Percentiles rank a stretch among this genome's conserved stretches.
Evolutionary conservation across 805 yeast genomes (phyloP).

Genomic region (Spathaspora boniae): DNA sequence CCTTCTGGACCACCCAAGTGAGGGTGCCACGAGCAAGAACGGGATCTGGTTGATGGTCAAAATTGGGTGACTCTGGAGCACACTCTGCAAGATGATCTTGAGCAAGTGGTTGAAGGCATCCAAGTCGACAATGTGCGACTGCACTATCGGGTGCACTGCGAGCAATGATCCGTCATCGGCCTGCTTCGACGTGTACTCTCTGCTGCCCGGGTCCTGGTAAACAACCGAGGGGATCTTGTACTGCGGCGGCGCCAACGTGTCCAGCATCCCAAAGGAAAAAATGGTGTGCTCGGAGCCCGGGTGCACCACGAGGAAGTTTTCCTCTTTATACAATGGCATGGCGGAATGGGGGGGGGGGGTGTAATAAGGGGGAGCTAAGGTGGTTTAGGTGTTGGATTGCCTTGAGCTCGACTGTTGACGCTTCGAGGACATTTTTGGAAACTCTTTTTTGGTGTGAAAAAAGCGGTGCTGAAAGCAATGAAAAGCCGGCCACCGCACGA

Average conservation of each 20-base stretch:
- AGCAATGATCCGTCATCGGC: conserved; percentile 16
- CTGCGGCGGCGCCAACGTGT: conserved; percentile 69
- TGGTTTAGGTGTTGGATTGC: no score
- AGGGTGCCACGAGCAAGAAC: conserved; percentile 60
- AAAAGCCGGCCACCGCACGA: not conserved
- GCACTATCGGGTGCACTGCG: conserved; percentile 59
- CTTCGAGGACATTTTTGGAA: no score
- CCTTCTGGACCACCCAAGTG: conserved; percentile 61
- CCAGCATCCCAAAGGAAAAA: conserved; percentile 79
- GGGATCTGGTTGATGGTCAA: conserved; percentile 66
- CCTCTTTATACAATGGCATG: conserved; percentile 46
- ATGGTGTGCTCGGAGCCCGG: conserved; percentile 77
- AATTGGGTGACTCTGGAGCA: conserved; percentile 34
- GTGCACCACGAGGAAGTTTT: conserved; percentile 54
- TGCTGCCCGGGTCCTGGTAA: conserved; percentile 41
- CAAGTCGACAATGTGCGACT: conserved; percentile 62
- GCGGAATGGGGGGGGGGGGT: conserved; percentile 2
- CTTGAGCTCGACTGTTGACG: no score
- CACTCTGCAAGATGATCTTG: conserved; percentile 40
- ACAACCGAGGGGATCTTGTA: conserved; percentile 77
- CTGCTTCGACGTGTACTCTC: conserved; percentile 34
- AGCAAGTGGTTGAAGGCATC: conserved; percentile 67
- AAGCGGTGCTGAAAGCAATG: not conserved
- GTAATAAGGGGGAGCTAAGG: not conserved
- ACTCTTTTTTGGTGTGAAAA: no score